Evolutionary conservation across 192 early-diverging fungal species (phyloP), one percentile per base, ranked within the genome.

Genomic region (Lobulomyces angularis): DNA sequence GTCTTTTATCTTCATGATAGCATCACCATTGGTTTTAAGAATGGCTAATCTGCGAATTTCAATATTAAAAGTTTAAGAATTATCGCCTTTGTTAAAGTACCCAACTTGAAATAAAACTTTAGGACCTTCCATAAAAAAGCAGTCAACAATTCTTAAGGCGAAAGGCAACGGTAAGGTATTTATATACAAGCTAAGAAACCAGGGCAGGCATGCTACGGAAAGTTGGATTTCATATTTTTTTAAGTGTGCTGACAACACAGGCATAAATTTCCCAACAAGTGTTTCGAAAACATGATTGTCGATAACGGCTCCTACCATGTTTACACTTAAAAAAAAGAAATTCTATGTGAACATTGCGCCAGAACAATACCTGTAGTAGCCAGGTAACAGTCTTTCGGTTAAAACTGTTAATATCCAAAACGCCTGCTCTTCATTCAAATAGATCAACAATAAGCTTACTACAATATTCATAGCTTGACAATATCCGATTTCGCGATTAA

Each of bases 391-490:
- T 21, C 79, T 71, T 44, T 94, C 89, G 49, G 86, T 86, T 34
- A 96, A 61, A 9, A 95, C 78, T 7, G 84, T 81, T 41, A 98
- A 56, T 6, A 83, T 80, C 87, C 90, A 98, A 52, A 98, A 98
- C 12, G 88, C 87, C 54, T 98, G 92, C 66, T 98, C 92, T 53
- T 98, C 95, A 2, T 77, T 83, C 64, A 88, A 74, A 48, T 84
- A 95, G 21, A 98, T 88, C 33, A 98, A 63, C 48, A 98, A 65
- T 0, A 90, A 84, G 21, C 84, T 88, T 31, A 89, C 87, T 0
- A 98, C 83, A 67, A 98, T 91, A 59, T 98, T 98, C 95, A 98
- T 98, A 2, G 95, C 92, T 56, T 98, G 95, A 59, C 95, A 98
- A 61, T 98, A 98, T n/a, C 95, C 95, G 16, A 98, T 76, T 55